Evolutionary conservation across 2,329 filamentous ascomycete genomes (phyloP).

Genomic region (Xylaria sp.): DNA sequence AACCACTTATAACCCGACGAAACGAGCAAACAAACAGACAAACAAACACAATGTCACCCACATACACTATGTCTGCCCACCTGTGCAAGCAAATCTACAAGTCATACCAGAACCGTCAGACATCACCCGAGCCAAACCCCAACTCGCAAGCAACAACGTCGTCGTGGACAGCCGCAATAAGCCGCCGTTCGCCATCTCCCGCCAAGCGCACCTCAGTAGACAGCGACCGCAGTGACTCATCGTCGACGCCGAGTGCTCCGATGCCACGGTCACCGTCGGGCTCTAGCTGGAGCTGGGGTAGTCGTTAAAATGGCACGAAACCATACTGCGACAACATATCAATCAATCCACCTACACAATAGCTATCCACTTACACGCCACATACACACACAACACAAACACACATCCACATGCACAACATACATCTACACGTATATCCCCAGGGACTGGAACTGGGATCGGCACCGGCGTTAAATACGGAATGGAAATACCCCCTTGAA

Average conservation of each 20-base stretch:
- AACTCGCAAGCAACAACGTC: constrained; percentile 45
- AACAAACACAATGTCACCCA: constrained; percentile 61
- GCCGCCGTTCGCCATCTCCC: constrained; percentile 52
- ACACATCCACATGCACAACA: neutral
- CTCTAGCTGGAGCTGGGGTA: constrained; percentile 51
- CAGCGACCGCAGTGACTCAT: constrained; percentile 55
- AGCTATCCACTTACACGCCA: neutral
- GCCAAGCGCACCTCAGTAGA: constrained; percentile 61
- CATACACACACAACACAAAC: neutral
- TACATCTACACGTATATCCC: constrained; percentile 13
- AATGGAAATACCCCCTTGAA: constrained; percentile 28
- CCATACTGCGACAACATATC: neutral
- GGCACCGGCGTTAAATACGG: constrained; percentile 24
- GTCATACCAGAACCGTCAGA: constrained; percentile 65
- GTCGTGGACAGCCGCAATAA: constrained; percentile 34
- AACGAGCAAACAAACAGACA: neutral
- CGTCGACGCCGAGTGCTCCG: constrained; percentile 38
- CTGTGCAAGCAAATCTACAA: constrained; percentile 70
- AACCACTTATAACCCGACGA: neutral
- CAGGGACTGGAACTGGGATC: constrained; percentile 8
- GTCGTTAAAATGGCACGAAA: constrained; percentile 37
- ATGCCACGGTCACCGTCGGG: constrained; percentile 50
- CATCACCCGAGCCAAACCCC: constrained; percentile 49
- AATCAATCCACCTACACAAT: neutral
- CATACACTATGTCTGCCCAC: constrained; percentile 71